Conservation (phyloP, 2,329 filamentous ascomycete species). For the Fusarium nelsonii region DNA sequence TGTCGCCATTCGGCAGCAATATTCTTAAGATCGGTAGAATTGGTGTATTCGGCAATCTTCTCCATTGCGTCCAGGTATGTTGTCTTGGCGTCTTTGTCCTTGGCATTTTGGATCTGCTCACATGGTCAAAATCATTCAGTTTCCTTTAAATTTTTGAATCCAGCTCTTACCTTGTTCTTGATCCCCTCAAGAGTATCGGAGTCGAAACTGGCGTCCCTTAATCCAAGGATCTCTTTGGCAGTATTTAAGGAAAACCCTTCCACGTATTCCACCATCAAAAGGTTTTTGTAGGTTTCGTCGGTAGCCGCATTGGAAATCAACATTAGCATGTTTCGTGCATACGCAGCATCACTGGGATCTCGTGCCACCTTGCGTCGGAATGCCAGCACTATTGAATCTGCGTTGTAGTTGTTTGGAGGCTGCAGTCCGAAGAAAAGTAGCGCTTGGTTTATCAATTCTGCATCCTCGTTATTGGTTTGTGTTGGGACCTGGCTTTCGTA, state of each 20-base stretch:
- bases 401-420: slow-evolving; percentile 53
- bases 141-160: background rate
- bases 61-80: slow-evolving; percentile 54
- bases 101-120: slow-evolving; percentile 46
- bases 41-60: slow-evolving; percentile 52
- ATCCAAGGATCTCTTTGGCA: slow-evolving; percentile 50
- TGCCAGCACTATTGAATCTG: slow-evolving; percentile 52
- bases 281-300: slow-evolving; percentile 53
- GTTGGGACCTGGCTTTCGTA: slow-evolving; percentile 54
- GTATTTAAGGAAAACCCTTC: slow-evolving; percentile 54
- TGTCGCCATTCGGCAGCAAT: slow-evolving; percentile 47
- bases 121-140: slow-evolving; percentile 24
- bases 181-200: slow-evolving; percentile 44
- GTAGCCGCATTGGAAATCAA: slow-evolving; percentile 52
- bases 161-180: slow-evolving; percentile 47
- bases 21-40: slow-evolving; percentile 47
- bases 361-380: slow-evolving; percentile 52
- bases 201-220: slow-evolving; percentile 44
- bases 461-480: slow-evolving; percentile 49
- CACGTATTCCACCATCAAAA: slow-evolving; percentile 53
- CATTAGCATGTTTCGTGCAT: slow-evolving; percentile 52
- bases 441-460: slow-evolving; percentile 51
- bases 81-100: slow-evolving; percentile 48
- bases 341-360: slow-evolving; percentile 50
- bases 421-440: slow-evolving; percentile 52